These are phyloP conservation scores for Casuarina equisetifolia DNA, from an alignment of 306 rosid species.

Conservation along the genomic window DNA sequence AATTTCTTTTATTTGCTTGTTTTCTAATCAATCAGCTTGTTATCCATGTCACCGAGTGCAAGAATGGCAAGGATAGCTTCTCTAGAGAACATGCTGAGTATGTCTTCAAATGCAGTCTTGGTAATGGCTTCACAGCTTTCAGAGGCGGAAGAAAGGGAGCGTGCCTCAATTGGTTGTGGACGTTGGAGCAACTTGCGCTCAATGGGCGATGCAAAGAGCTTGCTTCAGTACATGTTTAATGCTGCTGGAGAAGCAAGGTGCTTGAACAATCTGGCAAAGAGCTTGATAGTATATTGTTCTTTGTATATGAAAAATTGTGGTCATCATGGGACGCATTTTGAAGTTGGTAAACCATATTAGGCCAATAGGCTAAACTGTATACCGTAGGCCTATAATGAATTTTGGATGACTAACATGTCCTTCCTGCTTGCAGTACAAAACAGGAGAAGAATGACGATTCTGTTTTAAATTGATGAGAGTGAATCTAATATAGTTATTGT, in stretches of 20 bases:
- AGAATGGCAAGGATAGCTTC: slow-evolving; percentile 69
- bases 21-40: slow-evolving; percentile 42
- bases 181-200: slow-evolving; percentile 84
- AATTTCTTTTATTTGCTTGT: slow-evolving; percentile 6
- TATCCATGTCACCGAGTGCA: slow-evolving; percentile 65
- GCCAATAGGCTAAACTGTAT: neutral
- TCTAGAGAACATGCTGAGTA: slow-evolving; percentile 66
- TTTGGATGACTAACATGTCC: neutral
- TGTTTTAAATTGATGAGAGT: neutral
- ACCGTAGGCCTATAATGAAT: neutral
- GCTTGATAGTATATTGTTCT: slow-evolving; percentile 22
- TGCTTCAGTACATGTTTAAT: slow-evolving; percentile 65
- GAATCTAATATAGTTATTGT: neutral
- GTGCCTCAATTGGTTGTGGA: slow-evolving; percentile 52
- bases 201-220: slow-evolving; percentile 74
- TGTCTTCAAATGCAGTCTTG: slow-evolving; percentile 62
- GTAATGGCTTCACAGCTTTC: slow-evolving; percentile 76
- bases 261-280: slow-evolving; percentile 26
- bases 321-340: neutral
- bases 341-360: neutral
- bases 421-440: neutral
- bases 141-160: slow-evolving; percentile 75
- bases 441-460: neutral
- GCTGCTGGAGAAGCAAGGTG: slow-evolving; percentile 70
- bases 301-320: neutral